Evolutionary conservation across 352 stramenopile genomes (phyloP).

Genomic region (Phytopythium mirpurense): DNA sequence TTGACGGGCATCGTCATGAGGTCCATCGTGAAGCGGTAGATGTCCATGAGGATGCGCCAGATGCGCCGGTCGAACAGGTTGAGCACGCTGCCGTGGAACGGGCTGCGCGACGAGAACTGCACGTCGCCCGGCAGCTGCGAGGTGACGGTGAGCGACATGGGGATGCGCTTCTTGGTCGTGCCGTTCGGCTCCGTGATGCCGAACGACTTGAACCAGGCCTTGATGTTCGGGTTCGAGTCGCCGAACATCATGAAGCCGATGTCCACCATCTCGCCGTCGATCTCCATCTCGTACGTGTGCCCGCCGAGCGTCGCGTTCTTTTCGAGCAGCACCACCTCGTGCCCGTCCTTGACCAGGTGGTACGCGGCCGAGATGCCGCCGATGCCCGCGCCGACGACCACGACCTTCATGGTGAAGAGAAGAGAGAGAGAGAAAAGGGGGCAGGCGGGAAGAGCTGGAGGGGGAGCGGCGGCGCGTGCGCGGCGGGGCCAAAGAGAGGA

Average conservation of each 20-base stretch:
- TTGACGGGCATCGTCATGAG: conserved; percentile 83
- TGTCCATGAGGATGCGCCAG: conserved; percentile 83
- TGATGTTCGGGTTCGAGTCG: conserved; percentile 89
- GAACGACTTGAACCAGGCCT: conserved; percentile 86
- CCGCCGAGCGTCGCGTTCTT: conserved; percentile 76
- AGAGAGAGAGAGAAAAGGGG: no score
- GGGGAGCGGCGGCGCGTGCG: conserved; percentile 1
- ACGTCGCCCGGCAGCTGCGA: conserved; percentile 76
- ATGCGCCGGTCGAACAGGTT: conserved; percentile 74
- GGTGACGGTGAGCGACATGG: conserved; percentile 84
- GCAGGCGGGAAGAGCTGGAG: background rate
- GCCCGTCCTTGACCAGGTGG: conserved; percentile 77
- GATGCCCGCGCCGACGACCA: conserved; percentile 81
- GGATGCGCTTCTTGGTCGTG: conserved; percentile 83
- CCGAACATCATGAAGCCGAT: conserved; percentile 90
- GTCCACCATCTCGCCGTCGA: conserved; percentile 80
- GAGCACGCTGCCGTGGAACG: conserved; percentile 54
- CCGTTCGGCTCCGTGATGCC: conserved; percentile 80
- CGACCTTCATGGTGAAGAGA: conserved; percentile 65
- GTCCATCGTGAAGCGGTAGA: conserved; percentile 86
- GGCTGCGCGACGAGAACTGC: conserved; percentile 80
- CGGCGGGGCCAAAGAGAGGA: conserved; percentile 17
- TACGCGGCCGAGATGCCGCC: conserved; percentile 80
- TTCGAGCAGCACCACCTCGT: conserved; percentile 79
- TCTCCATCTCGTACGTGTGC: conserved; percentile 86